phyloP scores from a whole-genome alignment of 306 rosid genomes.

The Pyrus communis region DNA sequence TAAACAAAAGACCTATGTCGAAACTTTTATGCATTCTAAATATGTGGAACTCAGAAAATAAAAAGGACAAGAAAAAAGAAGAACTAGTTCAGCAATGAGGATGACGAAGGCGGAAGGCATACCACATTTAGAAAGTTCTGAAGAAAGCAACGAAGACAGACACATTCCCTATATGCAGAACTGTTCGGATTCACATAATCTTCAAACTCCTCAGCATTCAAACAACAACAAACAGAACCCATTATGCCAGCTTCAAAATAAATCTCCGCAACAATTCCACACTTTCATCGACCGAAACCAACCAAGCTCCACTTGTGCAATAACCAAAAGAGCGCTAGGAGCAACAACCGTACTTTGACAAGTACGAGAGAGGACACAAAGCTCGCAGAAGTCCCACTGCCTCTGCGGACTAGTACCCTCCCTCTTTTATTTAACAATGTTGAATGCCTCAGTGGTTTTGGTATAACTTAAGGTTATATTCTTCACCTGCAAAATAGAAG shows the following conservation, averaged over 20 bases:
- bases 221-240: constrained; percentile 96
- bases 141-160: constrained; percentile 68
- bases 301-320: constrained; percentile 17
- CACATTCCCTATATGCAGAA: constrained; percentile 65
- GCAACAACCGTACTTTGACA: constrained; percentile 14
- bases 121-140: constrained; percentile 68
- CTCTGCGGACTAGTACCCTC: constrained; percentile 68
- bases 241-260: constrained; percentile 46
- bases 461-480: not conserved
- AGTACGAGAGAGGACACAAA: constrained; percentile 59
- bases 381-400: constrained; percentile 70
- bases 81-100: not conserved
- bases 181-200: constrained; percentile 83
- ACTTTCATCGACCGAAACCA: constrained; percentile 20
- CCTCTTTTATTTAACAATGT: constrained; percentile 33
- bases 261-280: constrained; percentile 24
- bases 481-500: constrained; percentile 45
- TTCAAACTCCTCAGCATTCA: constrained; percentile 57
- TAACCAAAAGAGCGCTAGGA: constrained; percentile 18
- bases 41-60: not conserved
- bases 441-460: constrained; percentile 14
- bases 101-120: constrained; percentile 25
- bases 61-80: not conserved
- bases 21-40: not conserved
- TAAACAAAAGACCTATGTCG: not conserved